Evolutionary conservation across 2,329 filamentous ascomycete genomes (phyloP).

Genomic region (Lasiodiplodia theobromae): DNA sequence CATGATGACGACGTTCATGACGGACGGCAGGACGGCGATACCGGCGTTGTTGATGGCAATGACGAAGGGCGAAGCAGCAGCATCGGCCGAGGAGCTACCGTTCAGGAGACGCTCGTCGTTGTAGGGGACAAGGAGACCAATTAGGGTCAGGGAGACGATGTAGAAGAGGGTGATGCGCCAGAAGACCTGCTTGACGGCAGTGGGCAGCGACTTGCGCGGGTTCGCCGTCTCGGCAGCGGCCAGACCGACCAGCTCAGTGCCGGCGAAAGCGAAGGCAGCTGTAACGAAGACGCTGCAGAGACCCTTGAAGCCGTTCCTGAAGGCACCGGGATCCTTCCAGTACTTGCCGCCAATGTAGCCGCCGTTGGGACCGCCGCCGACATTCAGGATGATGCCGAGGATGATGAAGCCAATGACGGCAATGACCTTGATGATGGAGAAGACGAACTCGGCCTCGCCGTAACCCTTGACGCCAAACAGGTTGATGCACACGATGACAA

Average conservation of each 20-base stretch:
- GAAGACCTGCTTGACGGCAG: conserved; percentile 92
- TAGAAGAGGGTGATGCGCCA: conserved; percentile 92
- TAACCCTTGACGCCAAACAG: conserved; percentile 88
- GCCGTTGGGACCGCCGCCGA: conserved; percentile 69
- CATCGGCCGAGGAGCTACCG: conserved; percentile 65
- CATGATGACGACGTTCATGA: conserved; percentile 95
- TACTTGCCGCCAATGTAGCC: conserved; percentile 79
- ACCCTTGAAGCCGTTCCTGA: conserved; percentile 83
- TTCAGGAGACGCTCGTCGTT: conserved; percentile 69
- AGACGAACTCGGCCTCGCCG: conserved; percentile 90
- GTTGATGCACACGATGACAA: conserved; percentile 82
- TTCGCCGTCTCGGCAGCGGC: conserved; percentile 77
- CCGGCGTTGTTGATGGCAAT: conserved; percentile 88
- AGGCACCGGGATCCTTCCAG: conserved; percentile 83
- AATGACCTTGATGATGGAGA: conserved; percentile 84
- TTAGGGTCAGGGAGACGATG: conserved; percentile 78
- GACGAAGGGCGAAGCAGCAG: conserved; percentile 86
- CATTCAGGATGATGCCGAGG: conserved; percentile 84
- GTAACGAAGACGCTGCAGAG: conserved; percentile 79
- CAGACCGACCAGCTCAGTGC: conserved; percentile 79
- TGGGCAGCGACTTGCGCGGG: conserved; percentile 83
- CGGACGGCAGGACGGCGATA: conserved; percentile 79
- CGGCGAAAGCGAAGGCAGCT: conserved; percentile 77
- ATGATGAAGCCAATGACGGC: conserved; percentile 91
- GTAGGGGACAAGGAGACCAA: conserved; percentile 84